Percentiles rank a stretch among this genome's conserved stretches.
Evolutionary conservation across 192 early-diverging fungal genomes (phyloP).

Genomic region (Allomyces javanicus): DNA sequence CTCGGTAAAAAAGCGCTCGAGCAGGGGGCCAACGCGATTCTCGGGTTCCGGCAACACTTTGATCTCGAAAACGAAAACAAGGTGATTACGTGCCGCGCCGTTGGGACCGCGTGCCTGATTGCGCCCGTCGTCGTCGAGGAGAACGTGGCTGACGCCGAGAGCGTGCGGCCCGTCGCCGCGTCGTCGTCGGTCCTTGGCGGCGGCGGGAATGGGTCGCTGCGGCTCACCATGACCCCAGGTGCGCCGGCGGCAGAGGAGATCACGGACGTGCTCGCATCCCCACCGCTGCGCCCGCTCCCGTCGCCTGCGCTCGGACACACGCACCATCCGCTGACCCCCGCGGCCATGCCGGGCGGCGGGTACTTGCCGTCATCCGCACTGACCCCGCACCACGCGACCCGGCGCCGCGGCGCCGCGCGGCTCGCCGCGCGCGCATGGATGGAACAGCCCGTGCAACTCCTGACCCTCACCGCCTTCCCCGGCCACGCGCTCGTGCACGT

Average conservation of each 20-base stretch:
- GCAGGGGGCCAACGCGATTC: conserved; percentile 49
- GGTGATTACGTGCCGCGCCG: conserved; percentile 48
- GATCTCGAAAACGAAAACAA: conserved; percentile 54
- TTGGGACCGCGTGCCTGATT: conserved; percentile 52
- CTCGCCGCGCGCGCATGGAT: background rate
- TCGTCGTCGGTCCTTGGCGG: too few species aligned
- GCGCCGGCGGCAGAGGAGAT: too few species aligned
- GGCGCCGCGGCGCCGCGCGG: too few species aligned
- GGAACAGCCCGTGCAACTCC: conserved; percentile 9
- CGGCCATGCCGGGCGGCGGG: conserved; percentile 9
- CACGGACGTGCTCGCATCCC: too few species aligned
- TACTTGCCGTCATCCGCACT: background rate
- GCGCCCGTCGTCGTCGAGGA: conserved; percentile 2
- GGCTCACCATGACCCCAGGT: too few species aligned
- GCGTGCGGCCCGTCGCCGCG: too few species aligned
- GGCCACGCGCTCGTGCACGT: conserved; percentile 21
- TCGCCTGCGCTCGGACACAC: background rate
- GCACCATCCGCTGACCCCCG: conserved; percentile 7
- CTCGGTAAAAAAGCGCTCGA: conserved; percentile 56
- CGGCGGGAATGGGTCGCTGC: too few species aligned
- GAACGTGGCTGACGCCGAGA: too few species aligned
- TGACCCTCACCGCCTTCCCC: conserved; percentile 31
- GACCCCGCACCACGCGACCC: too few species aligned
- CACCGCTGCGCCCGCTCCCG: too few species aligned
- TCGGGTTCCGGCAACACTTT: conserved; percentile 54